Evolutionary conservation across 2,329 filamentous ascomycete species (phyloP), one percentile per base, ranked within the genome.

Genomic region (Aureobasidium sp.): DNA sequence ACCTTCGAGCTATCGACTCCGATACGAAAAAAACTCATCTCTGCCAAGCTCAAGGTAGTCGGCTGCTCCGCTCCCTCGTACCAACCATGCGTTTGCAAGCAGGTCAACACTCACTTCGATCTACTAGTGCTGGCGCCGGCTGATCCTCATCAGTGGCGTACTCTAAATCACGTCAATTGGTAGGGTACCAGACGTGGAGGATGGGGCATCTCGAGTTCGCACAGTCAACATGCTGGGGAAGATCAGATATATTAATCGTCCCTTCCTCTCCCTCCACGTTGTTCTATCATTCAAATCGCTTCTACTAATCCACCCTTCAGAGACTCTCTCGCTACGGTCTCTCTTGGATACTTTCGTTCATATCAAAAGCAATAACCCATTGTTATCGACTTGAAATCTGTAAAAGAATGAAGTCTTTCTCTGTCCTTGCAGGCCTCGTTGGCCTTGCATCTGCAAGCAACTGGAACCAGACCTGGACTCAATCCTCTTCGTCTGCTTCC

Each of bases 271-370:
- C n/a, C 41, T 44, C 20, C 34, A 44, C 23, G 20, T 12, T 36
- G 23, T 50, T 55, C 41, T 39, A 52, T 55, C 39, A 44, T 42
- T 8, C 23, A 34, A 20, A 55, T 55, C 41, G 32, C 63, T 59
- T 66, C 57, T 57, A 64, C 59, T 46, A 68, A 64, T 56, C 63
- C 64, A 55, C 47, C 65, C 42, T 63, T 2, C 65, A 67, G 69
- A 74, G 75, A 75, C 76, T 78, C 77, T 69, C 72, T 79, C 76
- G 76, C 72, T 79, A 77, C 71, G 75, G 76, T 78, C 77, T 73
- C 70, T 70, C 57, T 48, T 32, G 63, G 67, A 67, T 65, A 68
- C 64, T 61, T 70, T 67, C 65, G 67, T 71, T 74, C n/a, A 39
- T 15, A 39, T 15, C 39, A 44, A 41, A 48, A 46, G 29, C 15